Conservation (phyloP, 164 flowering plant genomes). For the Kingdonia uniflora region DNA sequence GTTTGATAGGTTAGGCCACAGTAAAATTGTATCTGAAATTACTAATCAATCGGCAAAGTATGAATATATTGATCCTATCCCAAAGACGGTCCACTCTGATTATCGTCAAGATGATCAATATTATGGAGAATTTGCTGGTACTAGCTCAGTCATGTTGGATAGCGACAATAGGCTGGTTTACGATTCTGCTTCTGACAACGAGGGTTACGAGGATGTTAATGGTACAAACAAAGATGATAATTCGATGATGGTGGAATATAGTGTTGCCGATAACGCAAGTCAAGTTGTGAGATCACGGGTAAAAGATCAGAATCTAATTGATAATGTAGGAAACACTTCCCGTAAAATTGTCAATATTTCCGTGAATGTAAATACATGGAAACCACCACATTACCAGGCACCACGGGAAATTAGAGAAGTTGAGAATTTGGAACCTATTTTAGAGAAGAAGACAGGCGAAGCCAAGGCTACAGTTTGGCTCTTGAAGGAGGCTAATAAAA, state of each 20-base stretch:
- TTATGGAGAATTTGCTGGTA: conserved; percentile 20
- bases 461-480: conserved; percentile 20
- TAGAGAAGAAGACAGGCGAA: conserved; percentile 19
- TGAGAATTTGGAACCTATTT: conserved; percentile 20
- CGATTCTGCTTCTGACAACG: conserved; percentile 51
- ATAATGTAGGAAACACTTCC: conserved; percentile 26
- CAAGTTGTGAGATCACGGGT: conserved; percentile 19
- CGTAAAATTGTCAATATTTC: conserved; percentile 47
- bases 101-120: conserved; percentile 23
- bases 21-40: conserved; percentile 22
- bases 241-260: conserved; percentile 35
- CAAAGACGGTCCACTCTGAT: conserved; percentile 5
- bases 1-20: conserved; percentile 69
- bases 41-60: conserved; percentile 18
- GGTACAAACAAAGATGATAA: conserved; percentile 31
- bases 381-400: conserved; percentile 50
- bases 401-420: conserved; percentile 22
- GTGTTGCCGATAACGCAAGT: conserved; percentile 33
- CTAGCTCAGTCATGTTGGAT: conserved; percentile 20
- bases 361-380: conserved; percentile 62
- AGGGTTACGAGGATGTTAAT: conserved; percentile 38
- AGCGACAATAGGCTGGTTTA: conserved; percentile 26
- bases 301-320: conserved; percentile 33
- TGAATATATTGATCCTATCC: conserved; percentile 20
- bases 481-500: conserved; percentile 27